A percentile compares a stretch with the other conserved stretches of the same genome.
phyloP scores from a whole-genome alignment of 2,329 filamentous ascomycete species.

The Phyllosticta capitalensis region DNA sequence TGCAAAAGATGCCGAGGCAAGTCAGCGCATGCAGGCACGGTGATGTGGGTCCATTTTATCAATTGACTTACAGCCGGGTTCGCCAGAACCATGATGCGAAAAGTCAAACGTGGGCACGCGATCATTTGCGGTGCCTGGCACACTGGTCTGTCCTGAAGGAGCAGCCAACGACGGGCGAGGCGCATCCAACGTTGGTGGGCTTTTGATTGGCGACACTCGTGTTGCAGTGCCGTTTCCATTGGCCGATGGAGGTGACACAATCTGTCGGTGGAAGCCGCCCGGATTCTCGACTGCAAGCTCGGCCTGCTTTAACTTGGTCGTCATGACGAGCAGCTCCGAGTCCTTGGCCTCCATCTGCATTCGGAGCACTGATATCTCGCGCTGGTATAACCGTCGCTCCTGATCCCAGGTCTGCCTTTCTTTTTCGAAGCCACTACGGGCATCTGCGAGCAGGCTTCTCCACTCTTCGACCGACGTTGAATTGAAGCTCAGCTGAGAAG shows the following conservation, averaged over 20 bases:
- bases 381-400: conserved; percentile 7
- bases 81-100: conserved; percentile 4
- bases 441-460: conserved; percentile 7
- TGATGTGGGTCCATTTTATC: neutral
- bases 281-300: conserved; percentile 9
- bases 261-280: conserved; percentile 4
- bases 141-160: neutral
- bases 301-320: conserved; percentile 9
- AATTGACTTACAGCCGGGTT: neutral
- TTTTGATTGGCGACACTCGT: conserved; percentile 4
- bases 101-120: neutral
- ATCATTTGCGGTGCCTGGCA: neutral
- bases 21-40: neutral
- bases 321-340: conserved; percentile 8
- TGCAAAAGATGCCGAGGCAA: neutral
- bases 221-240: neutral
- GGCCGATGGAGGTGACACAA: conserved; percentile 7
- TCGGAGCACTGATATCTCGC: conserved; percentile 4
- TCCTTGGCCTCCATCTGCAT: conserved; percentile 6
- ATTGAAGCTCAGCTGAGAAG: neutral
- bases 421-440: conserved; percentile 5
- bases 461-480: conserved; percentile 7
- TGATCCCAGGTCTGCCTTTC: conserved; percentile 9
- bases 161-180: neutral
- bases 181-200: neutral